Evolutionary conservation across 2,329 filamentous ascomycete species (phyloP).

Genomic region (Torrubiella hemipterigena): DNA sequence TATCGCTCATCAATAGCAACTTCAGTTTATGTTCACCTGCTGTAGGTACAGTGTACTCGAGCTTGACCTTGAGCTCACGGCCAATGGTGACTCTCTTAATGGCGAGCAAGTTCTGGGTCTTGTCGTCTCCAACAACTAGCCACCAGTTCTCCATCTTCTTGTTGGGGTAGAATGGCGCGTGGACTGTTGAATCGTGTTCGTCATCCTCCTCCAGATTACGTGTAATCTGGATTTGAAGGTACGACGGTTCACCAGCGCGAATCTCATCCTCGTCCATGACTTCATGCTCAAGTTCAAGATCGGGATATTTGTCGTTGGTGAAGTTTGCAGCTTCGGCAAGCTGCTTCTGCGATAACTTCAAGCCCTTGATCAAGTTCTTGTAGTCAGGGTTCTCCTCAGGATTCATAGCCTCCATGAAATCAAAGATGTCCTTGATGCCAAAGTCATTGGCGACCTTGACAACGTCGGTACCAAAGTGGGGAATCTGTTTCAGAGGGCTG

Average conservation of each 20-base stretch:
- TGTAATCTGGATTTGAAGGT: conserved; percentile 73
- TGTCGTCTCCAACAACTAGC: conserved; percentile 90
- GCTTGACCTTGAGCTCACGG: conserved; percentile 59
- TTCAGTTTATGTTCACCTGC: conserved; percentile 80
- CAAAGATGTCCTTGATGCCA: conserved; percentile 84
- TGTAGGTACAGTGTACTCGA: conserved; percentile 81
- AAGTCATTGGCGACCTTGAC: conserved; percentile 73
- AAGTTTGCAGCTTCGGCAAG: conserved; percentile 84
- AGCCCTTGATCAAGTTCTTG: conserved; percentile 59
- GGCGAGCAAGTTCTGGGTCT: conserved; percentile 72
- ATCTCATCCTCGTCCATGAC: conserved; percentile 72
- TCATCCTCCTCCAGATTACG: conserved; percentile 65
- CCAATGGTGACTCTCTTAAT: conserved; percentile 92
- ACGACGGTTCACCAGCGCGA: conserved; percentile 66
- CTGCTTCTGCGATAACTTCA: conserved; percentile 71
- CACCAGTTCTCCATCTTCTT: conserved; percentile 98
- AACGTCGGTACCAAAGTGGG: conserved; percentile 76
- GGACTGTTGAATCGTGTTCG: conserved; percentile 71
- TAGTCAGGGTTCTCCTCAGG: conserved; percentile 84
- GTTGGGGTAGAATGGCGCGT: conserved; percentile 86
- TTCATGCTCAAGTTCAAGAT: conserved; percentile 82
- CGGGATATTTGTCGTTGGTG: conserved; percentile 93
- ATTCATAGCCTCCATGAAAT: conserved; percentile 99
- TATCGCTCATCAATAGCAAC: conserved; percentile 92
- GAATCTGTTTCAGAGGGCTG: conserved; percentile 93